Base-by-base conservation (phyloP, 805 yeast genomes). In the Metschnikowia peoriensis region DNA sequence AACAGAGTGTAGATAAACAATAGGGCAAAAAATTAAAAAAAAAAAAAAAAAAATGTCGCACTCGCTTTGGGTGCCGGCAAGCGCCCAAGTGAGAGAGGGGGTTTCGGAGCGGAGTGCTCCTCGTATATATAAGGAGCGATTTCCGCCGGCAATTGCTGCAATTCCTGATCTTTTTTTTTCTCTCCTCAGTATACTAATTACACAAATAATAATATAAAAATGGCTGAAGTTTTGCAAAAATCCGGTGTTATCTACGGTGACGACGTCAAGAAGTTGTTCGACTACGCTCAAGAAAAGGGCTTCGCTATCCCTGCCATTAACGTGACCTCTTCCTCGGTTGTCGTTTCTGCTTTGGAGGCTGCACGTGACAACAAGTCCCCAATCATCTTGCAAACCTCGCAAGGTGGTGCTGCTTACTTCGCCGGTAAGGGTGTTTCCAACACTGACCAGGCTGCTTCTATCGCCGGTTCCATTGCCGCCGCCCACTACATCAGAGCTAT, bases 361-460 rank as follows among this genome's bases (percentile, higher is more conserved):
- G 79, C 79, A 52, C 73, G 79, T 68, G 79, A 75, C 66, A 60
- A 53, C 68, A 73, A 73, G 65, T 88, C 97, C 58, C 99, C 99
- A 79, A 91, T 94, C 78, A 89, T 94, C 73, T 79, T 94, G 71
- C 99, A 94, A 80, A 85, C 93, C 65, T 93, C 98, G 57, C 91
- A 94, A 77, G 99, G 99, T 81, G 99, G 99, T 82, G 96, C 99
- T 64, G 98, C 98, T 60, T 94, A 85, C 89, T 94, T 94, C 73
- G 99, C 99, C 61, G 99, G 99, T 80, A 94, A 94, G 85, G 99
- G 98, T 80, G 91, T 94, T 65, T 81, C 83, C 73, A 94, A 94
- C 88, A 81, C 81, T 67, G 86, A 89, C 81, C 98, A 94, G 81
- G 78, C 79, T 68, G 99, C 98, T 56, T 87, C 98, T 58, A 89